Evolutionary conservation across 2,329 filamentous ascomycete genomes (phyloP).

Genomic region (Xylariaceae sp.): DNA sequence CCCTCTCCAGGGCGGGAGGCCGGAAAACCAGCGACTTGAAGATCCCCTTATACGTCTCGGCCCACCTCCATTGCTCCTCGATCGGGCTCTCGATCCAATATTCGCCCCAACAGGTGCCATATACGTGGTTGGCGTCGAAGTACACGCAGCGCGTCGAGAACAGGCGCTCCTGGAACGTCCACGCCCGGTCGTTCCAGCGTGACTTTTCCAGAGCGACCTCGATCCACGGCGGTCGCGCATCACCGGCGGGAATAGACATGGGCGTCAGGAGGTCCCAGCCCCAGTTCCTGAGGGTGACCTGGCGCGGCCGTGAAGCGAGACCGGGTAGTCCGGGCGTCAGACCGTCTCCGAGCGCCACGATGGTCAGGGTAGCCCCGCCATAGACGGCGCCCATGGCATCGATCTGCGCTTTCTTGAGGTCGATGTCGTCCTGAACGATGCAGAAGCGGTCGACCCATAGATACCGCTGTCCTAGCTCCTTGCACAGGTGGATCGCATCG

Average conservation of each 20-base stretch:
- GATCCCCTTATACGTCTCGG: neutral
- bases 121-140: conserved; percentile 4
- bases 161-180: no score
- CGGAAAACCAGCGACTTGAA: neutral
- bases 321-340: conserved; percentile 4
- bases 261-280: conserved; percentile 4
- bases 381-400: conserved; percentile 10
- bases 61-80: conserved; percentile 1
- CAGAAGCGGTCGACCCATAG: conserved; percentile 11
- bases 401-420: conserved; percentile 5
- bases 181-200: no score
- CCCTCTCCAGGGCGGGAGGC: neutral
- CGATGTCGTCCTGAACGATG: conserved; percentile 10
- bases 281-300: neutral
- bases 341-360: conserved; percentile 5
- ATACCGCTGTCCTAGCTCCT: conserved; percentile 7
- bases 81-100: conserved; percentile 1
- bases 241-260: conserved; percentile 2
- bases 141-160: no score
- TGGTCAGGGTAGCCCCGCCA: conserved; percentile 5
- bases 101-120: conserved; percentile 1
- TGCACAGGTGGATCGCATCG: conserved; percentile 7
- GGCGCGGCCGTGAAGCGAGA: conserved; percentile 2
- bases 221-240: conserved; percentile 1
- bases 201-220: conserved; percentile 4